Base-by-base conservation (phyloP, 805 yeast genomes). In the Schwanniomyces pseudopolymorphus region DNA sequence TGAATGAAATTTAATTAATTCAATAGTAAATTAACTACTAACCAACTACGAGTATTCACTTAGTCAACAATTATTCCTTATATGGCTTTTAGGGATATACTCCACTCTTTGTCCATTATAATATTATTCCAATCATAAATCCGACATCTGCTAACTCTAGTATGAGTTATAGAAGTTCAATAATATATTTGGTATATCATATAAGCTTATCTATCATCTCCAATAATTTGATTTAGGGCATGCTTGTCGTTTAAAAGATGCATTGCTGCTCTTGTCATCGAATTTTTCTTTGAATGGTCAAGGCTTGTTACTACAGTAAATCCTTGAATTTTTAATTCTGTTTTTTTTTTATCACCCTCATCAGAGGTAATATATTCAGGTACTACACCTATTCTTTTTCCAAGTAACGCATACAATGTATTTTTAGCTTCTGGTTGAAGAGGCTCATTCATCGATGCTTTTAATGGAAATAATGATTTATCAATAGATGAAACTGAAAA, bases 191-290 rank as follows among this genome's bases (percentile, higher is more conserved):
- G n/a, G n/a, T n/a, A n/a, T n/a, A n/a, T n/a, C n/a, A n/a, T n/a
- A n/a, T n/a, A n/a, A n/a, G n/a, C n/a, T n/a, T n/a, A n/a, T n/a
- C n/a, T 31, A 14, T 20, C 19, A 20, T 9, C 25, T 7, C 28
- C 24, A 10, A 38, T 42, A 28, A 42, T 28, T 24, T 42, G 25
- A 25, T 42, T 36, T 22, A 48, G 24, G 10, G 42, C 47, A 9
- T 41, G 27, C 33, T 44, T 41, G 33, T 48, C 41, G 38, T 67
- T 62, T 43, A 70, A 52, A 17, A 72, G 55, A 9, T 69, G 62
- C 56, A 64, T 63, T 9, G 78, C 78, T 2, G 74, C 74, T 47
- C 70, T 56, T 11, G 71, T 61, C 63, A 67, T 64, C 4, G 75
- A 75, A 46, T 60, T 66, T 48, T 70, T 72, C 58, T 70, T 71